phyloP scores from a whole-genome alignment of 2,329 filamentous ascomycete species.

The Colletotrichum neosansevieriae region DNA sequence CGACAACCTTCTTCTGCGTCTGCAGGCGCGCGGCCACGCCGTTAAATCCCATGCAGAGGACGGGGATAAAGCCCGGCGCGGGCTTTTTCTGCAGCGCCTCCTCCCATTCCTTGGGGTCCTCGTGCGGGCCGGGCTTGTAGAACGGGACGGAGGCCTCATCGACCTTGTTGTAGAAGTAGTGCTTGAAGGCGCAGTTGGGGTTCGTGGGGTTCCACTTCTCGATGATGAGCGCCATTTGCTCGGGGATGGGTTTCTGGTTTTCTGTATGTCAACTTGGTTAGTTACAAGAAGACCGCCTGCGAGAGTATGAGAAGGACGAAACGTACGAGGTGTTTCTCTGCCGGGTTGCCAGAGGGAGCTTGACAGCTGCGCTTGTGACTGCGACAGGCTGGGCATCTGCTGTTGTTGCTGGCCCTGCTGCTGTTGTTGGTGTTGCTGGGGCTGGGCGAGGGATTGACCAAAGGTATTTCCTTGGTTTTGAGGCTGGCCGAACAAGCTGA shows the following conservation, averaged over 20 bases:
- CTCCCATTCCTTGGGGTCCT: constrained; percentile 85
- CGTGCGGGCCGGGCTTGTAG: constrained; percentile 76
- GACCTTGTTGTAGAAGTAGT: constrained; percentile 91
- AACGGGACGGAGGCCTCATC: constrained; percentile 80
- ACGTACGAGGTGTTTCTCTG: constrained; percentile 62
- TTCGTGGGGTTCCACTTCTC: constrained; percentile 80
- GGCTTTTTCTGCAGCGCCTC: constrained; percentile 86
- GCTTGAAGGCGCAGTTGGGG: constrained; percentile 79
- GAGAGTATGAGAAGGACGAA: neutral
- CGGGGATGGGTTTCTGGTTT: constrained; percentile 79
- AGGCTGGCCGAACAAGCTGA: constrained; percentile 55
- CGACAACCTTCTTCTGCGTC: constrained; percentile 77
- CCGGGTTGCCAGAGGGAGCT: constrained; percentile 67
- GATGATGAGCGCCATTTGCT: constrained; percentile 78
- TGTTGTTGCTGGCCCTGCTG: constrained; percentile 58
- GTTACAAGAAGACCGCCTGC: constrained; percentile 21
- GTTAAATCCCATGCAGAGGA: constrained; percentile 79
- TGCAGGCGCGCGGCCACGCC: constrained; percentile 79
- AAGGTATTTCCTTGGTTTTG: constrained; percentile 50
- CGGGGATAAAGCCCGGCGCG: constrained; percentile 79
- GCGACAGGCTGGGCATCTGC: constrained; percentile 57
- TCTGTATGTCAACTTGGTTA: constrained; percentile 34
- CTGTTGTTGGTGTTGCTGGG: constrained; percentile 53
- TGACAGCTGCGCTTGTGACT: constrained; percentile 60
- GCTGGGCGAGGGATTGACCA: constrained; percentile 49